Percentiles rank a stretch among this genome's conserved stretches.
Evolutionary conservation across 345 rosid genomes (phyloP).

Genomic region (Rhodamnia rubescens): DNA sequence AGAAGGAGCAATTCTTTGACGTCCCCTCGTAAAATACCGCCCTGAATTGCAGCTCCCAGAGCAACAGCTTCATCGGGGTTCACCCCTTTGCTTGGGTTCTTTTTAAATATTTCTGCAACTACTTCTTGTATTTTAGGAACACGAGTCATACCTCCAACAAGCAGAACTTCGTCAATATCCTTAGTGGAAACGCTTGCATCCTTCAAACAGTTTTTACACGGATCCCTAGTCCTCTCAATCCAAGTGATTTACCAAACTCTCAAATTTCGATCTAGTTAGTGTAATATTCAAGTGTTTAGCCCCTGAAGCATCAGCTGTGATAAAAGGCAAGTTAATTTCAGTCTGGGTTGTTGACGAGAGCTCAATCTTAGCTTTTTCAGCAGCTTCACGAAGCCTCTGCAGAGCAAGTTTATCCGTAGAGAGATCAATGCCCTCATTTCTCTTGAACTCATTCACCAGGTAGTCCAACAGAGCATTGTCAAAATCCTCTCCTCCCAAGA

Average conservation of each 20-base stretch:
- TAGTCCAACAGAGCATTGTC: conserved; percentile 26
- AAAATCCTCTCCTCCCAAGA: conserved; percentile 34
- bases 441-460: conserved; percentile 24
- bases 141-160: conserved; percentile 35
- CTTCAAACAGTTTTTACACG: conserved; percentile 30
- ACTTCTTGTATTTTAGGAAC: conserved; percentile 30
- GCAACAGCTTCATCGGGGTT: conserved; percentile 34
- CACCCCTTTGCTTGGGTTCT: conserved; percentile 23
- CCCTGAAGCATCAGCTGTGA: conserved; percentile 27
- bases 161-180: conserved; percentile 25
- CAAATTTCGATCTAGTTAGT: conserved; percentile 23
- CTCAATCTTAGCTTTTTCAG: conserved; percentile 31
- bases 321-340: conserved; percentile 24
- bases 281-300: conserved; percentile 28
- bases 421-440: conserved; percentile 20
- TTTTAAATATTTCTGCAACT: conserved; percentile 22
- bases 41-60: conserved; percentile 27
- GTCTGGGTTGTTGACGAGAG: conserved; percentile 29
- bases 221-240: conserved; percentile 18
- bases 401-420: conserved; percentile 24
- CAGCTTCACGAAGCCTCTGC: conserved; percentile 30
- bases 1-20: conserved; percentile 25
- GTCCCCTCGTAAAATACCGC: conserved; percentile 24
- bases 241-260: conserved; percentile 13
- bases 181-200: conserved; percentile 19